Evolutionary conservation across 176 grass and related monocot species (phyloP).

Genomic region (Zea mays): DNA sequence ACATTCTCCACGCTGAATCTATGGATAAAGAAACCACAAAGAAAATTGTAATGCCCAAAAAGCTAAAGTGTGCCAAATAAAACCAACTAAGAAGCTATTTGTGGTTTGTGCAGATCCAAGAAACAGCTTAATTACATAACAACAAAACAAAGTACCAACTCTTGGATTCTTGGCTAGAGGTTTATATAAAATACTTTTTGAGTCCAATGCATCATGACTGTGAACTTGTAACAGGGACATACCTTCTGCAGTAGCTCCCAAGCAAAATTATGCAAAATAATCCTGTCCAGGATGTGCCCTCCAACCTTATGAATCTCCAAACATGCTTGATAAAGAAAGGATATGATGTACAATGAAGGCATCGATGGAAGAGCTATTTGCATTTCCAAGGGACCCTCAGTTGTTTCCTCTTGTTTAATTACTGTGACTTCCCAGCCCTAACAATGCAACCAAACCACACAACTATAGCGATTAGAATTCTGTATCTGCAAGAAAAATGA

Average conservation of each 20-base stretch:
- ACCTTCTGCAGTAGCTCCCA: slow-evolving; percentile 87
- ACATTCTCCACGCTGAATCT: slow-evolving; percentile 11
- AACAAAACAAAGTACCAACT: slow-evolving; percentile 5
- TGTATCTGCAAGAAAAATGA: not conserved
- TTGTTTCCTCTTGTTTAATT: slow-evolving; percentile 91
- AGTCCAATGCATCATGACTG: slow-evolving; percentile 18
- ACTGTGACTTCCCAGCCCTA: slow-evolving; percentile 97
- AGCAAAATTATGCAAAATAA: slow-evolving; percentile 83
- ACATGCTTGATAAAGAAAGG: slow-evolving; percentile 93
- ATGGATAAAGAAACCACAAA: slow-evolving; percentile 13
- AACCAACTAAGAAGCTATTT: slow-evolving; percentile 1
- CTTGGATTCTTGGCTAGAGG: not conserved
- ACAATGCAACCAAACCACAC: slow-evolving; percentile 40
- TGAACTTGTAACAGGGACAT: slow-evolving; percentile 35
- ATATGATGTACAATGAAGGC: slow-evolving; percentile 92
- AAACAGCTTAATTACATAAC: slow-evolving; percentile 32
- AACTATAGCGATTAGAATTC: slow-evolving; percentile 19
- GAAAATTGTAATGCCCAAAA: not conserved
- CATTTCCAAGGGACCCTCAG: slow-evolving; percentile 77
- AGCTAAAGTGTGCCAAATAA: not conserved
- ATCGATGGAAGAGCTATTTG: slow-evolving; percentile 93
- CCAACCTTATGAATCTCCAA: slow-evolving; percentile 96
- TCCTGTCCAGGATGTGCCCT: slow-evolving; percentile 90
- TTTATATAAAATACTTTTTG: slow-evolving; percentile 32
- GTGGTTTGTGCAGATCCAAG: slow-evolving; percentile 16